Evolutionary conservation across 2,329 filamentous ascomycete genomes (phyloP).

Genomic region (Emmonsia crescens): DNA sequence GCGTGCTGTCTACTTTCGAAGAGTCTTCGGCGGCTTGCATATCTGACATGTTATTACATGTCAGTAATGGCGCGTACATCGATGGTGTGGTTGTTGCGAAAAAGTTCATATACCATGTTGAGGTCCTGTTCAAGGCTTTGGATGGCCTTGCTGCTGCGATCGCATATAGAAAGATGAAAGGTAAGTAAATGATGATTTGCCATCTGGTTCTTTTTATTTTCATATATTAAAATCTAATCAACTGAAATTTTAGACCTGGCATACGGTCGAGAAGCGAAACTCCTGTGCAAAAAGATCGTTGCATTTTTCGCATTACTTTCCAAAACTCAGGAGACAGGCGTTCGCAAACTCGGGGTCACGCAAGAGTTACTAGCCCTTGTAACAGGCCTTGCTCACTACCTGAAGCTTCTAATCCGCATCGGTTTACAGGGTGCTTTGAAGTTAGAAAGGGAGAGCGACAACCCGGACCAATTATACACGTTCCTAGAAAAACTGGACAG

Average conservation of each 20-base stretch:
- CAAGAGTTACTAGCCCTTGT: slow-evolving; percentile 97
- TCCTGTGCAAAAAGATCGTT: slow-evolving; percentile 99
- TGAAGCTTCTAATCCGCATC: slow-evolving; percentile 94
- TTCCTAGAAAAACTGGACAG: slow-evolving; percentile 78
- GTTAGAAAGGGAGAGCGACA: slow-evolving; percentile 72
- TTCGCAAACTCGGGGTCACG: slow-evolving; percentile 84
- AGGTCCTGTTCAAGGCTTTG: slow-evolving; percentile 79
- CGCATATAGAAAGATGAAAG: slow-evolving; percentile 59
- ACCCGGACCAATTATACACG: slow-evolving; percentile 61
- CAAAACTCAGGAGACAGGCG: slow-evolving; percentile 85
- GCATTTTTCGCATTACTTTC: slow-evolving; percentile 93
- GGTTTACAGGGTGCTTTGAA: slow-evolving; percentile 88
- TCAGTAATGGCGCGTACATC: slow-evolving; percentile 93
- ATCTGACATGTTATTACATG: slow-evolving; percentile 95
- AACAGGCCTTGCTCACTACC: slow-evolving; percentile 89
- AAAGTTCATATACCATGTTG: slow-evolving; percentile 91
- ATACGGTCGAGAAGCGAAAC: slow-evolving; percentile 90
- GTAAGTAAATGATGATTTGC: slow-evolving; percentile 38
- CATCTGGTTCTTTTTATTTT: background rate
- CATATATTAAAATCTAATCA: slow-evolving; percentile 8
- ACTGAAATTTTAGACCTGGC: slow-evolving; percentile 54
- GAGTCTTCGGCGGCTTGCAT: slow-evolving; percentile 97
- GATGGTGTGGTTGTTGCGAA: slow-evolving; percentile 92
- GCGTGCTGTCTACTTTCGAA: slow-evolving; percentile 90
- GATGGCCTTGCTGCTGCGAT: slow-evolving; percentile 74